Evolutionary conservation across 495 filamentous ascomycete species (phyloP), one percentile per base, ranked within the genome.

Genomic region (Aspergillus egyptiacus): DNA sequence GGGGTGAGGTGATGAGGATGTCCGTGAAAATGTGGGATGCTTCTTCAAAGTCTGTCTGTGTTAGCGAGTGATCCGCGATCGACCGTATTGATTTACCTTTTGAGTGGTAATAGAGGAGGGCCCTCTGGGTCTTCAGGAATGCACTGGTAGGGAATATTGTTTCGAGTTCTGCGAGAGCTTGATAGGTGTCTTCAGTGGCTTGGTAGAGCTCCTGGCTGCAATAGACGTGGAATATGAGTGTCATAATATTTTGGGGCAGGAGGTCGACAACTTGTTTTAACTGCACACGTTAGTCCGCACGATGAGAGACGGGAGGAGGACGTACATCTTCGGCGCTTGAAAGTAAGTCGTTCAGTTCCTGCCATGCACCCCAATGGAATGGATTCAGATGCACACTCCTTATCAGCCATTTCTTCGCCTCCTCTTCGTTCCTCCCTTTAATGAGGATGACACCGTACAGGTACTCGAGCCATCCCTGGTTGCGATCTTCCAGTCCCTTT

Each of bases 291-390:
- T 9, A 46, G 10, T 39, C 34, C 48, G 19, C 46, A 67, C 56
- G 9, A 18, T n/a, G n/a, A 22, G 13, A 22, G 14, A 36, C 24
- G 11, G 6, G 17, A 33, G 6, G 5, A 60, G 69, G 50, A 69
- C 81, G 57, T 65, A 95, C 87, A 60, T 96, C 89, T 67, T 94
- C 87, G n/a, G 83, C 76, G 45, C 80, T 82, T 19, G 82, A 81
- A 15, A 96, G 68, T 15, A 94, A 75, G 14, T 82, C 82, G 15
- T 76, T 77, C 47, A 99, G 73, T 65, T 97, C 94, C 19, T 89
- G 74, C 94, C 94, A 99, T 20, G 89, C 87, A 1, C 89, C 89
- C 94, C 94, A 99, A 64, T 97, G 94, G 72, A 87, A 94, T 3
- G 91, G 86, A 59, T 85, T 90, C 36, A 84, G 67, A 59, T 91